Evolutionary conservation across 78 protist genomes (phyloP).

Genomic region (Pigoraptor vietnamica): DNA sequence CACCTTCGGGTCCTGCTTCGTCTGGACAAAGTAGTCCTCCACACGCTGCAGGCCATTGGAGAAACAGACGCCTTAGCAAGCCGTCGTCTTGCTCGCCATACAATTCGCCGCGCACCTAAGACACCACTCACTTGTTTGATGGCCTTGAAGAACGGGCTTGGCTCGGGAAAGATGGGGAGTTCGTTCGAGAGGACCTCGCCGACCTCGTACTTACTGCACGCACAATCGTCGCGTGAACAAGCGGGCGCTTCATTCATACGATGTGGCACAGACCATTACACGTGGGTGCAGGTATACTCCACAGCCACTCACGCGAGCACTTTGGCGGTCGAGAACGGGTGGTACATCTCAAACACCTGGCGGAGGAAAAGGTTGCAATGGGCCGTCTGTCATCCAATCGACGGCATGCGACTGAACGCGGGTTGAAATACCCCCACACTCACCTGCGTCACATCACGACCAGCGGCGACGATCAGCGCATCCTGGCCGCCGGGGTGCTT

Average conservation of each 20-base stretch:
- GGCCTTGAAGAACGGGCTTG: conserved; percentile 15
- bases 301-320: not conserved
- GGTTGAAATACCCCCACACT: too few relatives aligned
- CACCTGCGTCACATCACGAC: conserved; percentile 27
- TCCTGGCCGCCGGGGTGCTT: conserved; percentile 23
- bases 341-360: conserved; percentile 29
- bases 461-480: not conserved
- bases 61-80: not conserved
- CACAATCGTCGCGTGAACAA: too few relatives aligned
- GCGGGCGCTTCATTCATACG: too few relatives aligned
- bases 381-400: too few relatives aligned
- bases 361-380: not conserved
- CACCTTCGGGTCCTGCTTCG: conserved; percentile 27
- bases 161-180: conserved; percentile 25
- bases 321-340: not conserved
- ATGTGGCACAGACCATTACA: not conserved
- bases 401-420: too few relatives aligned
- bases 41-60: not conserved
- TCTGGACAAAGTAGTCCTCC: conserved; percentile 14
- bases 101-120: not conserved
- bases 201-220: not conserved
- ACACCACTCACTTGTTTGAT: not conserved
- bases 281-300: not conserved
- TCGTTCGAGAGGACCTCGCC: not conserved
- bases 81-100: not conserved